Conservation (phyloP, 1,139 yeast species). For the Debaryomyces robertsiae region DNA sequence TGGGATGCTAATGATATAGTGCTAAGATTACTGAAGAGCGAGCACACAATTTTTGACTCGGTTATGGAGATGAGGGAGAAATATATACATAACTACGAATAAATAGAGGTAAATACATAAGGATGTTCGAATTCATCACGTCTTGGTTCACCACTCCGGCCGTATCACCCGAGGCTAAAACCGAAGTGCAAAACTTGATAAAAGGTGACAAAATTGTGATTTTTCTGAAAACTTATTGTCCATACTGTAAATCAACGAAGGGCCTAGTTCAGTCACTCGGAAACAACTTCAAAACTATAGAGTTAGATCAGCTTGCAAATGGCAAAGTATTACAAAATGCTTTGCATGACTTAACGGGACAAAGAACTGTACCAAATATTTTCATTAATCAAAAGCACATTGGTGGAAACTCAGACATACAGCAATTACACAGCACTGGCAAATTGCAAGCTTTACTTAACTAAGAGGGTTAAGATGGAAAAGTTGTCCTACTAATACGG, state of each 20-base stretch:
- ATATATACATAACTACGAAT: conserved; percentile 21
- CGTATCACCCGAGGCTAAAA: conserved; percentile 20
- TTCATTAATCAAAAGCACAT: conserved; percentile 82
- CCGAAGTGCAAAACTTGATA: conserved; percentile 23
- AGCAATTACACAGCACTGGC: conserved; percentile 29
- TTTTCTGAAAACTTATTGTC: conserved; percentile 32
- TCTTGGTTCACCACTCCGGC: conserved; percentile 21
- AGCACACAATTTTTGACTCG: conserved; percentile 23
- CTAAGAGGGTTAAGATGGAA: too few relatives aligned
- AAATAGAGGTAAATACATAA: conserved; percentile 6
- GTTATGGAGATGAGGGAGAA: conserved; percentile 33
- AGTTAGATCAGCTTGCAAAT: conserved; percentile 23
- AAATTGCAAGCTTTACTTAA: conserved; percentile 4
- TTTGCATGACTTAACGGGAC: conserved; percentile 70
- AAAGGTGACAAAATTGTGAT: conserved; percentile 24
- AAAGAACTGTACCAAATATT: conserved; percentile 84
- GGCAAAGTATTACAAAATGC: conserved; percentile 62
- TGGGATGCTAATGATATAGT: conserved; percentile 48
- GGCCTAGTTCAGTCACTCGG: conserved; percentile 19
- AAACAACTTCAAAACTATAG: conserved; percentile 23
- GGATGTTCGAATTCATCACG: conserved; percentile 19
- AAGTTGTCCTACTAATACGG: too few relatives aligned
- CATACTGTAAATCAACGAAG: conserved; percentile 31
- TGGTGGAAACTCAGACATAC: conserved; percentile 87
- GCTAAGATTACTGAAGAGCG: conserved; percentile 28